phyloP scores from a whole-genome alignment of 768 basidiomycete species.

The Lentinus brumalis region DNA sequence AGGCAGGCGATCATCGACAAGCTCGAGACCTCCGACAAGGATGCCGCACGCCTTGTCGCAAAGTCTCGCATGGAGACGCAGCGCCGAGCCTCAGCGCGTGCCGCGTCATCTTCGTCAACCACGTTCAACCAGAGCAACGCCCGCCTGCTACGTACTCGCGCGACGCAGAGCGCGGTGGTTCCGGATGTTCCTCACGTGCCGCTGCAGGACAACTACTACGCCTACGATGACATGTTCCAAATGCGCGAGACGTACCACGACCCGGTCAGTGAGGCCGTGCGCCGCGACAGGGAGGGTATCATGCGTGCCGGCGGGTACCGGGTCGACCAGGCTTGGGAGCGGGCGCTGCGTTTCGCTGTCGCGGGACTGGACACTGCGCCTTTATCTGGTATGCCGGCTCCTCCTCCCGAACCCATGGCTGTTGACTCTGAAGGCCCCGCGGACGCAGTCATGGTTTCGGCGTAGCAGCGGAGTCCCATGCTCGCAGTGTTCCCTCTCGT shows the following conservation, averaged over 20 bases:
- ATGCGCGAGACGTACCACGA: conserved; percentile 66
- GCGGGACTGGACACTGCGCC: conserved; percentile 70
- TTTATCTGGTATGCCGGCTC: conserved; percentile 17
- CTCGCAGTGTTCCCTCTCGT: neutral
- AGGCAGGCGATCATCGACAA: conserved; percentile 77
- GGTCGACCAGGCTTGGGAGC: conserved; percentile 83
- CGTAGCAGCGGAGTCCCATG: conserved; percentile 24
- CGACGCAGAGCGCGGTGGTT: conserved; percentile 63
- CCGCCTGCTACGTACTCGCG: conserved; percentile 59
- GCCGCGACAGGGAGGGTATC: conserved; percentile 74
- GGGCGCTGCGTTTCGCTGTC: conserved; percentile 74
- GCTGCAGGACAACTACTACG: conserved; percentile 74
- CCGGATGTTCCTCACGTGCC: conserved; percentile 84
- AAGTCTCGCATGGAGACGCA: conserved; percentile 65
- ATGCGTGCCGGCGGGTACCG: conserved; percentile 84
- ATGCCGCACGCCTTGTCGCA: conserved; percentile 69
- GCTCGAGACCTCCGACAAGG: conserved; percentile 74
- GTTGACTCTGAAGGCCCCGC: conserved; percentile 26
- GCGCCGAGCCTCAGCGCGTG: conserved; percentile 61
- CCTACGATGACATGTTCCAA: conserved; percentile 68
- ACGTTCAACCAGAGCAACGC: conserved; percentile 22
- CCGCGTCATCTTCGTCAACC: conserved; percentile 32
- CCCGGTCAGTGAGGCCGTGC: conserved; percentile 72
- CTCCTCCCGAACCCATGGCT: conserved; percentile 1
- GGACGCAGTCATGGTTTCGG: conserved; percentile 51